Evolutionary conservation across 495 filamentous ascomycete genomes (phyloP), one percentile per base, ranked within the genome.

Genomic region (Astrothelium macrocarpum): DNA sequence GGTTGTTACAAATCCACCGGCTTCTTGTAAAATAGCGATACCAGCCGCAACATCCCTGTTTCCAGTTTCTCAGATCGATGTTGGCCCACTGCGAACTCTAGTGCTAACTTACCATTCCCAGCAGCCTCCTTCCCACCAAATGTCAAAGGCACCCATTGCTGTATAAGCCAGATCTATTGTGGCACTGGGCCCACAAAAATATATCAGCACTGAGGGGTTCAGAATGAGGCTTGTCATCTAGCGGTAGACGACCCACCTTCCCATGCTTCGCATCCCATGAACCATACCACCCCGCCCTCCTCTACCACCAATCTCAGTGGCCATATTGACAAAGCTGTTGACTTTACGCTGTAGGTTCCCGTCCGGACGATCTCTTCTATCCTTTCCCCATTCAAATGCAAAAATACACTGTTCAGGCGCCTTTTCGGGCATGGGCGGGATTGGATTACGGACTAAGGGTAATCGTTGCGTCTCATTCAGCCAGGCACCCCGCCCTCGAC

Each of bases 361-460:
- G 18, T 83, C 84, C 0, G 76, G 77, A 39, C 71, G 73, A 67
- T 88, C 86, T 58, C 81, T 78, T 32, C 86, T 78, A 64, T 88
- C 86, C 70, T 89, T 89, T 1, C 86, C 86, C 86, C 86, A 89
- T 65, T 89, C 86, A 68, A 84, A 88, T 1, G 80, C 78, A 70
- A 89, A 85, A 26, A 87, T 76, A 64, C 86, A 89, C n/a, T 84
- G 80, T 2, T 77, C 78, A 1, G 86, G 86, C 5, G 86, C 86
- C 32, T 79, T 79, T n/a, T 69, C 65, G 0, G 86, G 85, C 74
- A 88, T 76, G 1, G 84, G 80, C 28, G 84, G 81, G 62, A 84
- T 68, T 0, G 84, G 83, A 42, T 81, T 79, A 26, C 77, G 78
- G 20, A 86, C 69, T 16, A 87, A 77, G 0, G 85, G 85, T 4